These are phyloP conservation scores for Linum usitatissimum DNA, from an alignment of 345 rosid genomes.

Conservation along the genomic window DNA sequence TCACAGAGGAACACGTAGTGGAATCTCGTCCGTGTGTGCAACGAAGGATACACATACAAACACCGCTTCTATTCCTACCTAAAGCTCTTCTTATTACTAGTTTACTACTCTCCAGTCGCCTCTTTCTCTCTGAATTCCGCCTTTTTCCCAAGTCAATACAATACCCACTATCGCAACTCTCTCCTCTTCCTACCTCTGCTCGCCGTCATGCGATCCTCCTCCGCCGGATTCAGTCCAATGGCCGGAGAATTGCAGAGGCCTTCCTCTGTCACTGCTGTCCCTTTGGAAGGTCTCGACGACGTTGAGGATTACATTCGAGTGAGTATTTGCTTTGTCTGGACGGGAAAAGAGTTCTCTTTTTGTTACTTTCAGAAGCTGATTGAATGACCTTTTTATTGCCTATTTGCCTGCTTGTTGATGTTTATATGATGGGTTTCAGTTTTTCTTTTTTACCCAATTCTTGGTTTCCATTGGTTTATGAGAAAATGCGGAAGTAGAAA, in stretches of 20 bases:
- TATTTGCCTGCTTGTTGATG: not conserved
- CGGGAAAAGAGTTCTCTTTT: not conserved
- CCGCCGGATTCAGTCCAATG: conserved; percentile 20
- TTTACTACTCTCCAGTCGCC: conserved; percentile 4
- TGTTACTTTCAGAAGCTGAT: not conserved
- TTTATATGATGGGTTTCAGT: too few relatives aligned
- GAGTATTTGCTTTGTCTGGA: conserved; percentile 3
- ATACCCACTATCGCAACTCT: not conserved
- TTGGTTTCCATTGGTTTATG: conserved; percentile 14
- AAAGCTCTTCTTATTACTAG: conserved; percentile 7
- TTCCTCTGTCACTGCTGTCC: conserved; percentile 14
- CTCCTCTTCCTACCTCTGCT: not conserved
- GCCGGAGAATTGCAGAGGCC: conserved; percentile 32
- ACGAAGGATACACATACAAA: conserved; percentile 30
- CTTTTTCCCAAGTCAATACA: not conserved
- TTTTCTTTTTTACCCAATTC: not conserved
- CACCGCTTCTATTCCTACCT: conserved; percentile 13
- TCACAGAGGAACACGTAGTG: conserved; percentile 26
- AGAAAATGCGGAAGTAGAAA: conserved; percentile 12
- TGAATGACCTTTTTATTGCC: not conserved
- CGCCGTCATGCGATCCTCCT: not conserved
- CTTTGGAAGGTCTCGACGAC: conserved; percentile 44
- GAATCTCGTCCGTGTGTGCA: conserved; percentile 41
- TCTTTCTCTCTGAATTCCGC: not conserved
- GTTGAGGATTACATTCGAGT: conserved; percentile 60